These are phyloP conservation scores for Auriscalpium microsporum DNA, from an alignment of 768 basidiomycete genomes.

Conservation along the genomic window DNA sequence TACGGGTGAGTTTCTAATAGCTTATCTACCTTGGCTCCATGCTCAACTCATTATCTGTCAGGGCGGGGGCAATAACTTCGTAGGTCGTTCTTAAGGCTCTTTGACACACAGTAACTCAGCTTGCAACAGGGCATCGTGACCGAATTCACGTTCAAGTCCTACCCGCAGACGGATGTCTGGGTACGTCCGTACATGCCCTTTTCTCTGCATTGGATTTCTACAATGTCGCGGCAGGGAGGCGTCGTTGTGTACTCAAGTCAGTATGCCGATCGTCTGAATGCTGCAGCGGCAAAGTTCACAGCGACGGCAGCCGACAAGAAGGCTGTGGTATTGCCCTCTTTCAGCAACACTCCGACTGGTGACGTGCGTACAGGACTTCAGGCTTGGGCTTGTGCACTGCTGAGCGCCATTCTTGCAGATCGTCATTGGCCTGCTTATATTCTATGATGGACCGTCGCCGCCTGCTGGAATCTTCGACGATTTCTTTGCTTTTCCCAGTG, in stretches of 20 bases:
- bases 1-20: neutral
- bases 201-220: neutral
- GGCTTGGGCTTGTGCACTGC: too few relatives aligned
- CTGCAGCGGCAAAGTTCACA: too few relatives aligned
- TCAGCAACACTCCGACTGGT: too few relatives aligned
- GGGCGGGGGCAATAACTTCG: slow-evolving; percentile 10
- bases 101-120: too few relatives aligned
- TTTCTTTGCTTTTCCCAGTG: slow-evolving; percentile 7
- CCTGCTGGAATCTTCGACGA: slow-evolving; percentile 13
- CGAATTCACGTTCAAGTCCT: slow-evolving; percentile 1
- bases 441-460: slow-evolving; percentile 14
- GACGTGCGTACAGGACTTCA: too few relatives aligned
- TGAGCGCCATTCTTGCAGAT: too few relatives aligned
- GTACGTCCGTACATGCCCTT: neutral
- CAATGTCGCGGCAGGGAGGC: neutral
- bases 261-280: too few relatives aligned
- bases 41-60: neutral
- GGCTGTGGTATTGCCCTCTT: too few relatives aligned
- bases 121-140: slow-evolving; percentile 3
- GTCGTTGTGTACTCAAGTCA: too few relatives aligned
- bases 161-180: slow-evolving; percentile 5
- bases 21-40: too few relatives aligned
- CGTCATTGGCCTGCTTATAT: neutral
- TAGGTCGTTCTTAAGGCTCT: neutral
- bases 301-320: too few relatives aligned